phyloP scores from a whole-genome alignment of 345 rosid genomes.

The Lepidium sativum region DNA sequence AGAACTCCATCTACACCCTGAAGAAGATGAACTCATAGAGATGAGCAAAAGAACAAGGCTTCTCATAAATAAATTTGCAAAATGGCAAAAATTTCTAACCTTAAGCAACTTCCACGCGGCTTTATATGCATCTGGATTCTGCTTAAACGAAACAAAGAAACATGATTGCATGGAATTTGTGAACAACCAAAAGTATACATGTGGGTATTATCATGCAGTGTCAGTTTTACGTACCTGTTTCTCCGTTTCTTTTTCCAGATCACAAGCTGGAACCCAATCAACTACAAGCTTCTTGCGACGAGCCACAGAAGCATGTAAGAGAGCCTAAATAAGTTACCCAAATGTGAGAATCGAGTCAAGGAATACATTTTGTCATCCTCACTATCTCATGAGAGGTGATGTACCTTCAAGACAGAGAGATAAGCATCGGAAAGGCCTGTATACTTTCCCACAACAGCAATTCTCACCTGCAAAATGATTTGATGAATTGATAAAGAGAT shows the following conservation, averaged over 20 bases:
- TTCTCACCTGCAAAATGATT: constrained; percentile 51
- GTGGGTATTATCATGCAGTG: not conserved
- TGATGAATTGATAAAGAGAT: not conserved
- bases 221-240: constrained; percentile 40
- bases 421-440: constrained; percentile 84
- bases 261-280: constrained; percentile 87
- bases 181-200: not conserved
- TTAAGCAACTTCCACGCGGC: constrained; percentile 76
- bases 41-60: not conserved
- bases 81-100: constrained; percentile 34
- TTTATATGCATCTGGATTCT: constrained; percentile 62
- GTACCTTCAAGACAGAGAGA: constrained; percentile 77
- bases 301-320: constrained; percentile 84
- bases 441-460: constrained; percentile 92
- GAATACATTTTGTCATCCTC: not conserved
- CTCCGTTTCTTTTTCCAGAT: constrained; percentile 62
- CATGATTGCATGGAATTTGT: not conserved
- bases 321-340: constrained; percentile 50
- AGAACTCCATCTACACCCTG: constrained; percentile 85
- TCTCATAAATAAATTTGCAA: not conserved
- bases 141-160: constrained; percentile 19
- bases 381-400: not conserved
- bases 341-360: constrained; percentile 1
- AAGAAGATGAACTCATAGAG: not conserved
- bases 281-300: constrained; percentile 60